Percentiles rank a stretch among this genome's conserved stretches.
Evolutionary conservation across 2,329 filamentous ascomycete genomes (phyloP).

Genomic region (Arthrocladium fulminans): DNA sequence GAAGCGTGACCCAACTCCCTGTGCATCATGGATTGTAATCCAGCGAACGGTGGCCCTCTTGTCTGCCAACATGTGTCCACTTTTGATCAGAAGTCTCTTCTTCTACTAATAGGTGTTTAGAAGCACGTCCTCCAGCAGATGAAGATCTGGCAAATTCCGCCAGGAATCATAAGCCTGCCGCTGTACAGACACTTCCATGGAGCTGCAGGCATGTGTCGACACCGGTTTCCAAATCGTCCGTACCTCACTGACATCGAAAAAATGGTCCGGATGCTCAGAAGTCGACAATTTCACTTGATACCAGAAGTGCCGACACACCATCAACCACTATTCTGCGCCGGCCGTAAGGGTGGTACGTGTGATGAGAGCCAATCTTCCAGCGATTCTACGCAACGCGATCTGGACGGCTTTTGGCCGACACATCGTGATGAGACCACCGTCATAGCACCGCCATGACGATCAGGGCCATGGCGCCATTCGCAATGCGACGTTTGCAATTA

Average conservation of each 20-base stretch:
- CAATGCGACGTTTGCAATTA: too few relatives aligned
- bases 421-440: background rate
- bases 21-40: too few relatives aligned
- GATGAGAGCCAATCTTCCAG: background rate
- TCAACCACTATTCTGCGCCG: background rate
- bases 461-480: too few relatives aligned
- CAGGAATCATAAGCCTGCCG: background rate
- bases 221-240: background rate
- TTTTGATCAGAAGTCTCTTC: too few relatives aligned
- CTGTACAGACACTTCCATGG: background rate
- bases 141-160: background rate
- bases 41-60: too few relatives aligned
- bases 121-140: background rate
- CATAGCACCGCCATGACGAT: too few relatives aligned
- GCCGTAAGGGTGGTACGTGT: background rate
- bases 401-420: background rate
- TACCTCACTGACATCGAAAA: background rate
- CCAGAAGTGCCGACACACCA: background rate
- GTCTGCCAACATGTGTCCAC: too few relatives aligned
- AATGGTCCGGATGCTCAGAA: background rate
- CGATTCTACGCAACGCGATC: background rate
- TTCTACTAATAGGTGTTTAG: too few relatives aligned
- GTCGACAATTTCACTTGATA: background rate
- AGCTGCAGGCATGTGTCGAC: background rate
- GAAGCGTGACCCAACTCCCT: too few relatives aligned